These are phyloP conservation scores for Rhizopus stolonifer DNA, from an alignment of 371 early-diverging fungal species.

Conservation along the genomic window DNA sequence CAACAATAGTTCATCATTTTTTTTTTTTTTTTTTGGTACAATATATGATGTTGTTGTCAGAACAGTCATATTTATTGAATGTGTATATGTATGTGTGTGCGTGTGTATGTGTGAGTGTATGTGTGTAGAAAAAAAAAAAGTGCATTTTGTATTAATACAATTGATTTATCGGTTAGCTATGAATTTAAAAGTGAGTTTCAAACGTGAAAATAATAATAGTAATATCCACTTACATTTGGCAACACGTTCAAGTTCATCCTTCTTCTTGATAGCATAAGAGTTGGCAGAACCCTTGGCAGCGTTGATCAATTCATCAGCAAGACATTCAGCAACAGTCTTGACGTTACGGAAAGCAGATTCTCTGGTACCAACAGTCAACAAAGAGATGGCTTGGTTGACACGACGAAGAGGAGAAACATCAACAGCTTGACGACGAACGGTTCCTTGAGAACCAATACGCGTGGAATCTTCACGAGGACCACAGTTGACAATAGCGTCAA, in stretches of 20 bases:
- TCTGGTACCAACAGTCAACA: slow-evolving; percentile 96
- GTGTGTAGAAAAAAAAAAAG: no score
- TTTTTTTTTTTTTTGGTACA: no score
- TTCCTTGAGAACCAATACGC: slow-evolving; percentile 97
- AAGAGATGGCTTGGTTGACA: slow-evolving; percentile 94
- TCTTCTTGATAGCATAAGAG: slow-evolving; percentile 99
- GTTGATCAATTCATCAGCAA: no score
- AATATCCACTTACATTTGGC: slow-evolving; percentile 33
- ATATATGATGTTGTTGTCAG: no score
- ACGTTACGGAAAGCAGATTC: no score
- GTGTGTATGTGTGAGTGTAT: no score
- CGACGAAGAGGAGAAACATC: slow-evolving; percentile 98
- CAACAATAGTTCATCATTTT: no score
- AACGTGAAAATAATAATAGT: background rate
- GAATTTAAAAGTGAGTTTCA: background rate
- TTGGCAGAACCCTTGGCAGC: no score
- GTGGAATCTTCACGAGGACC: slow-evolving; percentile 99
- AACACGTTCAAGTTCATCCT: slow-evolving; percentile 93
- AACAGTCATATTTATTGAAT: no score
- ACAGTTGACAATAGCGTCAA: slow-evolving; percentile 99
- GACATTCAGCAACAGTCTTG: no score
- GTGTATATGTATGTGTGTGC: no score
- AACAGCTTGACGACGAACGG: slow-evolving; percentile 99
- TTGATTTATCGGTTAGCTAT: slow-evolving; percentile 31
- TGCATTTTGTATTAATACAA: no score